These are phyloP conservation scores for Fusarium luffae DNA, from an alignment of 2,329 filamentous ascomycete species.

Conservation along the genomic window DNA sequence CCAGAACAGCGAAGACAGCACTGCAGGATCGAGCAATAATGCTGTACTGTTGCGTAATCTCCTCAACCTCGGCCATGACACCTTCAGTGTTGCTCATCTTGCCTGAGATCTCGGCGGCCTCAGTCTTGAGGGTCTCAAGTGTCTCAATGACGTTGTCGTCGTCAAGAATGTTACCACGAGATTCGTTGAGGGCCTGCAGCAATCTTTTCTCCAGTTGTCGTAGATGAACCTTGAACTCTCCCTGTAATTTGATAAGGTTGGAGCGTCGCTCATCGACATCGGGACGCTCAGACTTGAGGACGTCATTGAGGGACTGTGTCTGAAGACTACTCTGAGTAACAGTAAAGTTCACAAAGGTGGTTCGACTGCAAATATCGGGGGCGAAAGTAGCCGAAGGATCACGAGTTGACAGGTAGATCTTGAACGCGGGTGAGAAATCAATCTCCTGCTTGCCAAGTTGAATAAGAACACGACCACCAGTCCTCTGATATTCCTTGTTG, in stretches of 20 bases:
- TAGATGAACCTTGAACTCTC: constrained; percentile 98
- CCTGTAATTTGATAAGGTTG: constrained; percentile 98
- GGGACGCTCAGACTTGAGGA: constrained; percentile 95
- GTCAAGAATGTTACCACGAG: constrained; percentile 95
- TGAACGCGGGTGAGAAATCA: constrained; percentile 97
- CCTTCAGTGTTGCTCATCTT: constrained; percentile 98
- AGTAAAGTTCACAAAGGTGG: constrained; percentile 99
- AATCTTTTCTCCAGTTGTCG: constrained; percentile 94
- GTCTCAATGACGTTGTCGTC: constrained; percentile 99
- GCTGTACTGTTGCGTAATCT: constrained; percentile 93
- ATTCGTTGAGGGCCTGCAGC: constrained; percentile 95
- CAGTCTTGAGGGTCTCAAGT: constrained; percentile 95
- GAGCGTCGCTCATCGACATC: constrained; percentile 96
- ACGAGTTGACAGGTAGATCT: constrained; percentile 91
- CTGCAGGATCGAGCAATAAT: constrained; percentile 95
- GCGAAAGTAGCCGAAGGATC: constrained; percentile 96
- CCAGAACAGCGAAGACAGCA: constrained; percentile 94
- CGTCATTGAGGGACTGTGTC: constrained; percentile 96
- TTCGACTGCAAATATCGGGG: constrained; percentile 96
- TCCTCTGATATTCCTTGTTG: constrained; percentile 99
- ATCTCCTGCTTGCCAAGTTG: constrained; percentile 99
- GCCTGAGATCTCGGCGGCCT: constrained; percentile 92
- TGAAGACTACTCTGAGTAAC: constrained; percentile 98
- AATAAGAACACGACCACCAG: constrained; percentile 95
- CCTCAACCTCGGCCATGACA: constrained; percentile 97